Conservation (phyloP, 2,329 filamentous ascomycete genomes). For the Penicillium sp. region DNA sequence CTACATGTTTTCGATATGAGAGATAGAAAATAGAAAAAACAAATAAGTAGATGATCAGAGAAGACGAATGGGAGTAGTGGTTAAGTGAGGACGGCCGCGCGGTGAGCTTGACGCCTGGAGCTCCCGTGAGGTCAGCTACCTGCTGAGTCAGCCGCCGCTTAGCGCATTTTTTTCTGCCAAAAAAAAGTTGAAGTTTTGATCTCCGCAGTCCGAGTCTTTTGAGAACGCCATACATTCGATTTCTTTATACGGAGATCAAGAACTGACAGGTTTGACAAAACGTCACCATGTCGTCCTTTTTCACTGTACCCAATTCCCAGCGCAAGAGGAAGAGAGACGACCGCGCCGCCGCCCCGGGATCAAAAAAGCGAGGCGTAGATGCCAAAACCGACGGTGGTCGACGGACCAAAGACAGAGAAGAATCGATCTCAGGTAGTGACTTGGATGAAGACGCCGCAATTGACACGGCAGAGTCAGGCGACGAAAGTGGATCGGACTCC, state of each 20-base stretch:
- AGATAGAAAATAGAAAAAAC: conserved; percentile 13
- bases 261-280: conserved; percentile 4
- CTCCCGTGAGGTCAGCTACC: conserved; percentile 32
- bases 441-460: conserved; percentile 55
- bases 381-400: conserved; percentile 37
- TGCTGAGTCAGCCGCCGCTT: conserved; percentile 36
- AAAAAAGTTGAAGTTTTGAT: conserved; percentile 34
- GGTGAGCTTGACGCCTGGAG: conserved; percentile 44
- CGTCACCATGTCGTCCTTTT: conserved; percentile 82
- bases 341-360: conserved; percentile 40
- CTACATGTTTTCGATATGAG: conserved; percentile 29
- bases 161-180: conserved; percentile 33
- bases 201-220: conserved; percentile 15
- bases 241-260: conserved; percentile 7
- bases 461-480: conserved; percentile 48
- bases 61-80: conserved; percentile 22
- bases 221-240: conserved; percentile 11
- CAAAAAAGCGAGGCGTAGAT: conserved; percentile 46
- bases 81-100: conserved; percentile 33
- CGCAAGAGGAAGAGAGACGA: conserved; percentile 82
- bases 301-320: conserved; percentile 80
- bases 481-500: conserved; percentile 63
- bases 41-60: conserved; percentile 21
- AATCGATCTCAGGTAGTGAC: conserved; percentile 86
- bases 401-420: conserved; percentile 56